phyloP scores from a whole-genome alignment of 2,329 filamentous ascomycete species.

The Microdochium bolleyi region DNA sequence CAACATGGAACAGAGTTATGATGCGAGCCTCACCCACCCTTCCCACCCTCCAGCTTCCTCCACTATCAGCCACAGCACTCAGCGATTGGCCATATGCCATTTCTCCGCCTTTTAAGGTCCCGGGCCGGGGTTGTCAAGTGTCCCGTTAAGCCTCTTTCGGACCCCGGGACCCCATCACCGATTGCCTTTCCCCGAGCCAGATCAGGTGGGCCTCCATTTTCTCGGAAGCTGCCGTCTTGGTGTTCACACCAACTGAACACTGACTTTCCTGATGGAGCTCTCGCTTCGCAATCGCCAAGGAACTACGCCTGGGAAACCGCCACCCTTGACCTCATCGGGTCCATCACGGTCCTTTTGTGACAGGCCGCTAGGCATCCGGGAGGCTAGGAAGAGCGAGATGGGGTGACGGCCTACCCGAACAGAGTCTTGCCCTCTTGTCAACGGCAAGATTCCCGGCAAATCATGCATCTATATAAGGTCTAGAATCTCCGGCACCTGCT shows the following conservation, averaged over 20 bases:
- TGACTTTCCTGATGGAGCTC: neutral
- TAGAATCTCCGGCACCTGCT: no score
- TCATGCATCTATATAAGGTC: no score
- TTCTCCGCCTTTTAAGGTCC: neutral
- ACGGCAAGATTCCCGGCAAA: no score
- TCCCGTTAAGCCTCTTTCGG: neutral
- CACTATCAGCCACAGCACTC: no score
- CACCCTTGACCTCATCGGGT: neutral
- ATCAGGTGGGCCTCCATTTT: no score
- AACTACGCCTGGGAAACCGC: neutral
- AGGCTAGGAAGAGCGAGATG: neutral
- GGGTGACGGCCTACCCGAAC: neutral
- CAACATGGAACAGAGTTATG: no score
- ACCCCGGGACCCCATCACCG: no score
- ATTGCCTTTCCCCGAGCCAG: no score
- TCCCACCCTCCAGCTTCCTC: no score
- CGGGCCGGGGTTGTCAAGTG: neutral
- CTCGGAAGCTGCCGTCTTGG: neutral
- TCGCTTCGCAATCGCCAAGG: neutral
- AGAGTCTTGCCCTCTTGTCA: no score
- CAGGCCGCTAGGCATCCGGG: neutral
- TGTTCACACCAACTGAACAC: neutral
- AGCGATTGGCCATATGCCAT: no score
- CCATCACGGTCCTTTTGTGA: neutral
- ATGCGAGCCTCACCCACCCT: no score